These are phyloP conservation scores for Podospora sp. DNA, from an alignment of 495 filamentous ascomycete species.

Conservation along the genomic window DNA sequence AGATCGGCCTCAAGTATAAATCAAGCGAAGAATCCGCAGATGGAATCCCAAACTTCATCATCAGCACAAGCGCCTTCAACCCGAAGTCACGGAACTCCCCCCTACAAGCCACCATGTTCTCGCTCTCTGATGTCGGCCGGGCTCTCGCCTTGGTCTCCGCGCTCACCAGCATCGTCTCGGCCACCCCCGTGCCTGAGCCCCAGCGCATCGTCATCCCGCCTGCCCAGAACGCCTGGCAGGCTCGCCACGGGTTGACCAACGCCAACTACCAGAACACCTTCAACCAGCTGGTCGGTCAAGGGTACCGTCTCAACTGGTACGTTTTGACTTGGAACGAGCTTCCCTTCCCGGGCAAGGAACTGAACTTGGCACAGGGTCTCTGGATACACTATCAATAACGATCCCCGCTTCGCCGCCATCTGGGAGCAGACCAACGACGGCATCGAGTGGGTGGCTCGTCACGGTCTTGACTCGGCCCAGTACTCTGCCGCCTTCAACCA, in stretches of 20 bases:
- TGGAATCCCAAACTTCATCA: no score
- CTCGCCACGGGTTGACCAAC: background rate
- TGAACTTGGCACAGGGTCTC: no score
- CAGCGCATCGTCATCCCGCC: constrained; percentile 2
- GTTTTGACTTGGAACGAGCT: no score
- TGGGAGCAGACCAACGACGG: background rate
- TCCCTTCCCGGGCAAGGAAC: no score
- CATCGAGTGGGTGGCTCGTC: background rate
- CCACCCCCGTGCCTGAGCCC: background rate
- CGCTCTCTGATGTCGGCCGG: background rate
- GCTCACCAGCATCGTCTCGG: constrained; percentile 1
- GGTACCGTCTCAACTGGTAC: background rate
- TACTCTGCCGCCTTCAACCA: background rate
- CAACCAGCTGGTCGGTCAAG: background rate
- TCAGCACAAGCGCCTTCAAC: no score
- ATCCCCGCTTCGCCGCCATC: constrained; percentile 7
- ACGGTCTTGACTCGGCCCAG: background rate
- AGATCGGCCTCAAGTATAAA: no score
- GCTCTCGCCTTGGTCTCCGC: background rate
- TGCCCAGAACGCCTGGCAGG: background rate
- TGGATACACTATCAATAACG: constrained; percentile 1
- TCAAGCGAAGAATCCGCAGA: no score
- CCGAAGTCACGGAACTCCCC: no score
- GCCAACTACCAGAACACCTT: constrained; percentile 4
- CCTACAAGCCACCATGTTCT: background rate